These are phyloP conservation scores for Sphagnurus paluster DNA, from an alignment of 1,284 basidiomycete genomes.

Conservation along the genomic window DNA sequence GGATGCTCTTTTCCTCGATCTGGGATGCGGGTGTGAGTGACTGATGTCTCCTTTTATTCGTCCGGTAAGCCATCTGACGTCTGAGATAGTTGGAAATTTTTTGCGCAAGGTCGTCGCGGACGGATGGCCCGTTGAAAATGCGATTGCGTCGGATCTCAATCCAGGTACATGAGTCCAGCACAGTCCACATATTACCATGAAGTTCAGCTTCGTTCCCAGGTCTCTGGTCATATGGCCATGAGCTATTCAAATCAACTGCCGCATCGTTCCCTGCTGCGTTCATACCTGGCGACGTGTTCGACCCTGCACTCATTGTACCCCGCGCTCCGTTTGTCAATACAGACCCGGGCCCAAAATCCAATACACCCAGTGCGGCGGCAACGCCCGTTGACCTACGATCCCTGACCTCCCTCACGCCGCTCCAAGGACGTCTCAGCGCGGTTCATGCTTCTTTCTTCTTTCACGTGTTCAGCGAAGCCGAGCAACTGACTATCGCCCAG, in stretches of 20 bases:
- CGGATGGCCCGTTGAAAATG: conserved; percentile 27
- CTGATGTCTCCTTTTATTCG: neutral
- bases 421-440: conserved; percentile 41
- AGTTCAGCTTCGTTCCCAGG: conserved; percentile 18
- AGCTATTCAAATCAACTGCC: conserved; percentile 35
- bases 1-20: conserved; percentile 48
- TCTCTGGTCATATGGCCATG: conserved; percentile 40
- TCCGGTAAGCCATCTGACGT: neutral
- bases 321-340: conserved; percentile 30
- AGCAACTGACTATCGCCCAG: conserved; percentile 39
- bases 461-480: conserved; percentile 49
- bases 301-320: conserved; percentile 32
- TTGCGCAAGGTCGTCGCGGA: conserved; percentile 25
- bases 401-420: conserved; percentile 39
- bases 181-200: neutral
- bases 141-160: conserved; percentile 32
- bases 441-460: conserved; percentile 48
- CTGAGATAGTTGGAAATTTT: conserved; percentile 26
- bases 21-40: conserved; percentile 48
- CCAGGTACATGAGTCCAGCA: conserved; percentile 17
- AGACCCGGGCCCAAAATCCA: too few species aligned
- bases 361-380: conserved; percentile 18
- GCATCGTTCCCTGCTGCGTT: conserved; percentile 45
- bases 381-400: conserved; percentile 26
- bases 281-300: conserved; percentile 47